Conservation (phyloP, 2,329 filamentous ascomycete genomes). For the Fusarium continuum region DNA sequence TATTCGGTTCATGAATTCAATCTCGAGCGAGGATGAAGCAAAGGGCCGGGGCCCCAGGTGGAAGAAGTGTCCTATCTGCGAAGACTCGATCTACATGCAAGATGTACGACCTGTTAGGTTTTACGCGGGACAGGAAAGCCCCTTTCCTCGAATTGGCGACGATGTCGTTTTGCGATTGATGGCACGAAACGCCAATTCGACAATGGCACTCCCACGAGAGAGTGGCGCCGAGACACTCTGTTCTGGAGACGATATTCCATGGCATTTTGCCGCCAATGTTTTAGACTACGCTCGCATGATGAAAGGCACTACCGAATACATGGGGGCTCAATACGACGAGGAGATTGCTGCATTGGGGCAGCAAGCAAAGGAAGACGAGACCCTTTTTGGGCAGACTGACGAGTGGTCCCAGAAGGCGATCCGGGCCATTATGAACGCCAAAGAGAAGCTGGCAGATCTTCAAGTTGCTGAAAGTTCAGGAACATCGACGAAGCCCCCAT, state of each 20-base stretch:
- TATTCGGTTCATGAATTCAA: slow-evolving; percentile 94
- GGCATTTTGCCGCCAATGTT: slow-evolving; percentile 94
- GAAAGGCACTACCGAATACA: slow-evolving; percentile 91
- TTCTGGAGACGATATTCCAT: slow-evolving; percentile 82
- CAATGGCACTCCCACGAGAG: slow-evolving; percentile 86
- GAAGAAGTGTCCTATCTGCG: slow-evolving; percentile 97
- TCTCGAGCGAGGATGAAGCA: slow-evolving; percentile 73
- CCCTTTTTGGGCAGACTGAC: slow-evolving; percentile 90
- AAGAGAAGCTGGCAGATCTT: slow-evolving; percentile 72
- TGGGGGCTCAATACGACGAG: slow-evolving; percentile 79
- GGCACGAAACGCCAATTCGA: slow-evolving; percentile 81
- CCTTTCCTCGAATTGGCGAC: slow-evolving; percentile 80
- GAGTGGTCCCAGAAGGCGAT: slow-evolving; percentile 92
- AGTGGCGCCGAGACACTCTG: slow-evolving; percentile 74
- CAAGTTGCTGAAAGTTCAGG: slow-evolving; percentile 34
- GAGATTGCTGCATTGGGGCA: slow-evolving; percentile 78
- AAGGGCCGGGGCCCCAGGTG: slow-evolving; percentile 78
- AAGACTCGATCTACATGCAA: slow-evolving; percentile 90
- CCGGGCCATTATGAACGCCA: slow-evolving; percentile 74
- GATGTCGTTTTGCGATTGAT: slow-evolving; percentile 92
- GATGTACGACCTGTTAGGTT: slow-evolving; percentile 91
- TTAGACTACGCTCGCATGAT: slow-evolving; percentile 95
- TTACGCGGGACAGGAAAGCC: slow-evolving; percentile 87
- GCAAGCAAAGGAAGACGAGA: slow-evolving; percentile 88
- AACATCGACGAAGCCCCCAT: slow-evolving; percentile 37